Conservation (phyloP, 805 yeast genomes). For the Monosporozyma aquatica region DNA sequence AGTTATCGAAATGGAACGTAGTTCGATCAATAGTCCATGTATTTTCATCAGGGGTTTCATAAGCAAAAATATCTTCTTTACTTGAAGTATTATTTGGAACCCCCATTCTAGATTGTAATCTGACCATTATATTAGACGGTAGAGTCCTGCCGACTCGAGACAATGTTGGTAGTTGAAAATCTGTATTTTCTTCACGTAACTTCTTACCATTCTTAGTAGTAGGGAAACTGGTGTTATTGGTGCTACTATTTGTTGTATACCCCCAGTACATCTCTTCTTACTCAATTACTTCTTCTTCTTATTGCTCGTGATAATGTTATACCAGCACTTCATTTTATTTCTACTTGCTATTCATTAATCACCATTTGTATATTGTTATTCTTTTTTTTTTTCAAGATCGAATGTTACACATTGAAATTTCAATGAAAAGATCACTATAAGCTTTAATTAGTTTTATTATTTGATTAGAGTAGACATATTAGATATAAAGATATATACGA, state of each 20-base stretch:
- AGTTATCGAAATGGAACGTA: neutral
- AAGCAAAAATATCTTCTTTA: neutral
- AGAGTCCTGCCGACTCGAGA: neutral
- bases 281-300: too few relatives aligned
- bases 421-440: too few relatives aligned
- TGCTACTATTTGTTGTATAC: too few relatives aligned
- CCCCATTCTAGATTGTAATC: neutral
- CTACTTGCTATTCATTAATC: too few relatives aligned
- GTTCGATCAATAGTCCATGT: neutral
- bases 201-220: too few relatives aligned
- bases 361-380: too few relatives aligned
- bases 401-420: too few relatives aligned
- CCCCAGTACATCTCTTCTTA: slow-evolving; percentile 5
- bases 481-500: neutral
- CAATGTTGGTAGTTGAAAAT: neutral
- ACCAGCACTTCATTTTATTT: neutral
- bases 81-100: neutral
- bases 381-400: too few relatives aligned
- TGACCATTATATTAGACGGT: neutral
- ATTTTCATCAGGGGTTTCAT: neutral
- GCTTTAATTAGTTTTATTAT: too few relatives aligned
- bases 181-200: neutral
- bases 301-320: too few relatives aligned
- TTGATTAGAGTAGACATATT: too few relatives aligned
- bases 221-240: too few relatives aligned